Base-by-base conservation (phyloP, 345 rosid species). In the Leavenworthia alabamica region DNA sequence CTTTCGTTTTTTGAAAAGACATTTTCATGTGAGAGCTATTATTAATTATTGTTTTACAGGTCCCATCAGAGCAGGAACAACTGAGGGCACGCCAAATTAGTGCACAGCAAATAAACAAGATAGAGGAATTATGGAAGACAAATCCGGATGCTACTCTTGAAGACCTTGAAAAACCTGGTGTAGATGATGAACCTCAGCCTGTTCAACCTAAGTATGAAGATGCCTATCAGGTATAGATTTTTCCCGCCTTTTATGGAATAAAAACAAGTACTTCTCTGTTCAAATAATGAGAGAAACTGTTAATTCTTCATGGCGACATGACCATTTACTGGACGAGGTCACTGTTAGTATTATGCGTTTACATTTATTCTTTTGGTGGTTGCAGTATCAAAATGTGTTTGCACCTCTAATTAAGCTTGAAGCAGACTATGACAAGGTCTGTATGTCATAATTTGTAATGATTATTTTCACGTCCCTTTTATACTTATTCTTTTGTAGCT, bases 111-210 rank as follows among this genome's bases (percentile, higher is more conserved):
- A 94, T 94, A 68, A 94, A 94, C 75, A 90, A 90, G 83, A 84
- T 94, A 39, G 99, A 94, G 78, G 99, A 94, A 69, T 87, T 94
- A 46, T 94, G 99, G 99, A 94, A 94, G 82, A 72, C 95, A 13
- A 94, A 88, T 72, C 96, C 99, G 47, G 99, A 90, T 79, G 97
- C 99, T 46, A 78, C 93, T 52, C 93, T 90, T 39, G 99, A 90
- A 80, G 99, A 94, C 80, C 99, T 94, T 62, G 99, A 90, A 76
- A 94, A 90, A 66, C 99, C 99, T 75, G 99, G 99, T 64, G 93
- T 94, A 40, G 99, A 94, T 55, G 99, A 94, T 74, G 99, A 94
- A 73, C 99, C 99, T 60, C 99, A 90, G 75, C 77, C 95, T 47
- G 99, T 94, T 54, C 97, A 76, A 56, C 66, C 83, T 64, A 94